Base-by-base conservation (phyloP, 2,329 filamentous ascomycete genomes). In the Colletotrichum sp. region DNA sequence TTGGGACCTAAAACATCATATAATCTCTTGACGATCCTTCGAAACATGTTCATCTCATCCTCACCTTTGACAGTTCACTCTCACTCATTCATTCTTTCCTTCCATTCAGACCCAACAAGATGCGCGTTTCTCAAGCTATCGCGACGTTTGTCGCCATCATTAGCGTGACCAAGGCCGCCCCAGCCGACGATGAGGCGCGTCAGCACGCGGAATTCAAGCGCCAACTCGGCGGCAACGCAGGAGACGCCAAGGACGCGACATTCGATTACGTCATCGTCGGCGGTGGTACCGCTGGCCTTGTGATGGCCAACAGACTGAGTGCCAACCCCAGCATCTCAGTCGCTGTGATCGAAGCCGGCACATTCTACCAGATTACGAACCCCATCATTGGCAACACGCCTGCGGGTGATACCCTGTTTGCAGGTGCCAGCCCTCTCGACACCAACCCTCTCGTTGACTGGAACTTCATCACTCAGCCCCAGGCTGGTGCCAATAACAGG, bases 301-400 rank as follows among this genome's bases (percentile, higher is more conserved):
- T 81, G 1, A 68, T 86, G 3, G 85, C 82, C 7, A 78, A 78
- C 26, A 80, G 85, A 8, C 79, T 87, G 0, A 72, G 70, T 36
- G 81, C 84, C 9, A 78, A 80, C 28, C 79, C 78, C 5, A 60
- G 24, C 16, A 77, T 77, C 55, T 78, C 77, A 3, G 84, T 87
- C 10, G 84, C 85, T 21, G 81, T 86, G 5, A 78, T 87, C 34
- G 85, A 87, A 72, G 85, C 84, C 5, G 85, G 85, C 6, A 75
- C 72, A 3, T 84, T 83, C 30, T 81, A 82, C 55, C 81, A 86
- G 74, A 75, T 82, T 24, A 70, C 74, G 6, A 83, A 83, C 69
- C 78, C 79, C 2, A 76, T 81, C 18, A 75, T 81, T 1, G 76
- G 78, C 18, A 79, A 80, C 1, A 73, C 79, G 1, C 82, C 81